Evolutionary conservation across 73 alveolate species (phyloP).

Genomic region (Tetrahymena thermophila): DNA sequence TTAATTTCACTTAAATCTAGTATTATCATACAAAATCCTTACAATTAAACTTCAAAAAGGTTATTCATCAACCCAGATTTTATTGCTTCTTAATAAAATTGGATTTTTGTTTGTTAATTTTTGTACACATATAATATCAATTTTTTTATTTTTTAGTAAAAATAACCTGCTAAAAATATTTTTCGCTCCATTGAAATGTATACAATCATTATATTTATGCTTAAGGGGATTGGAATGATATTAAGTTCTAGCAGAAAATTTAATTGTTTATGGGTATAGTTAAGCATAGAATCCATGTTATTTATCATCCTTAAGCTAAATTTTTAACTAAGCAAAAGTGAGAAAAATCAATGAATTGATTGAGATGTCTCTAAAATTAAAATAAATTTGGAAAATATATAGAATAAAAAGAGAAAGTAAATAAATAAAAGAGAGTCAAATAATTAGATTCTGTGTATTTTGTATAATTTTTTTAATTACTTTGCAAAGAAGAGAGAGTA

Average conservation of each 20-base stretch:
- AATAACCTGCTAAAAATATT: neutral
- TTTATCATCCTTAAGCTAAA: neutral
- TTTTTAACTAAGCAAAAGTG: neutral
- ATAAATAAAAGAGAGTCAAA: neutral
- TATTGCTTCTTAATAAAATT: neutral
- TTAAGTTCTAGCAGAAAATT: neutral
- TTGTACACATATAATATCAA: neutral
- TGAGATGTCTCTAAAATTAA: neutral
- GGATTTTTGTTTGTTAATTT: neutral
- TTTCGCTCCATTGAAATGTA: neutral
- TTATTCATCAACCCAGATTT: neutral
- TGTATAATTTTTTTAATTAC: neutral
- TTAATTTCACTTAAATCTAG: neutral
- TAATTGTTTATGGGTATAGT: neutral
- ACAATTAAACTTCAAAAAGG: neutral
- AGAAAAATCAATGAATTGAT: neutral
- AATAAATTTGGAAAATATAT: neutral
- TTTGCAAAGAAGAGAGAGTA: neutral
- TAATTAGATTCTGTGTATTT: neutral
- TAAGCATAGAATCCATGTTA: neutral
- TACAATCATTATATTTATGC: too few relatives aligned
- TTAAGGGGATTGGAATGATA: neutral
- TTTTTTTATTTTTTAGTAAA: neutral
- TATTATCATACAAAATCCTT: neutral
- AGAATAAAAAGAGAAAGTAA: neutral